These are phyloP conservation scores for Trametes elegans DNA, from an alignment of 768 basidiomycete genomes.

Conservation along the genomic window DNA sequence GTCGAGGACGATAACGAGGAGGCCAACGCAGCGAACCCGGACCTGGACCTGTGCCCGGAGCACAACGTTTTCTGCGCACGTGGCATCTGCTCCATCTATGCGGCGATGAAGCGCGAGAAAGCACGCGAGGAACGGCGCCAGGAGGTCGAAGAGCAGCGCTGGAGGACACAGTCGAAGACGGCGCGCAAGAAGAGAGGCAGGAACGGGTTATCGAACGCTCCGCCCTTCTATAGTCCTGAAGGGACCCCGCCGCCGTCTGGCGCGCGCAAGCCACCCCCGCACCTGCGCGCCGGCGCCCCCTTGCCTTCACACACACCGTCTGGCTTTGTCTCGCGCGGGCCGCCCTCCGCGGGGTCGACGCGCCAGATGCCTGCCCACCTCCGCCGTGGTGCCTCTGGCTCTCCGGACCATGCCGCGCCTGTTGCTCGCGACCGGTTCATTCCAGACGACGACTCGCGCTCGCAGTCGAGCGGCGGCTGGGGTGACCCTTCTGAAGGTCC, in stretches of 20 bases:
- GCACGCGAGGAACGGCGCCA: slow-evolving; percentile 22
- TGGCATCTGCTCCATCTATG: slow-evolving; percentile 37
- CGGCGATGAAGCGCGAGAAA: slow-evolving; percentile 23
- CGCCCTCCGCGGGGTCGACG: not conserved
- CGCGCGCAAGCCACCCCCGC: not conserved
- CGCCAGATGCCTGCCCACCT: not conserved
- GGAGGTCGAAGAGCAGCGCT: slow-evolving; percentile 19
- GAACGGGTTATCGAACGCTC: not conserved
- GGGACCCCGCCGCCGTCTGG: not conserved
- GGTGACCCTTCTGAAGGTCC: slow-evolving; percentile 3
- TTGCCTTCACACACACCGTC: too few species aligned
- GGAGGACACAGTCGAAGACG: not conserved
- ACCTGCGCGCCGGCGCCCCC: not conserved
- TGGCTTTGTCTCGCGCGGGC: too few species aligned
- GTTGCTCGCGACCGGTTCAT: too few species aligned
- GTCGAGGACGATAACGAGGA: not conserved
- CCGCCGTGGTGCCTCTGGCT: not conserved
- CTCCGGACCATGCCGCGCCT: not conserved
- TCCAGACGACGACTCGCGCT: slow-evolving; percentile 4
- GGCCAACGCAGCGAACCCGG: too few species aligned
- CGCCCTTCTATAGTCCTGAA: not conserved
- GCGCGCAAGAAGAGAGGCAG: slow-evolving; percentile 4
- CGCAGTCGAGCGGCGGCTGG: not conserved
- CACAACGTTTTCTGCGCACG: slow-evolving; percentile 37
- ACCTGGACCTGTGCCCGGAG: slow-evolving; percentile 24